Percentiles rank a stretch among this genome's conserved stretches.
Evolutionary conservation across 208 protist genomes (phyloP).

Genomic region (Naegleria gruberi): DNA sequence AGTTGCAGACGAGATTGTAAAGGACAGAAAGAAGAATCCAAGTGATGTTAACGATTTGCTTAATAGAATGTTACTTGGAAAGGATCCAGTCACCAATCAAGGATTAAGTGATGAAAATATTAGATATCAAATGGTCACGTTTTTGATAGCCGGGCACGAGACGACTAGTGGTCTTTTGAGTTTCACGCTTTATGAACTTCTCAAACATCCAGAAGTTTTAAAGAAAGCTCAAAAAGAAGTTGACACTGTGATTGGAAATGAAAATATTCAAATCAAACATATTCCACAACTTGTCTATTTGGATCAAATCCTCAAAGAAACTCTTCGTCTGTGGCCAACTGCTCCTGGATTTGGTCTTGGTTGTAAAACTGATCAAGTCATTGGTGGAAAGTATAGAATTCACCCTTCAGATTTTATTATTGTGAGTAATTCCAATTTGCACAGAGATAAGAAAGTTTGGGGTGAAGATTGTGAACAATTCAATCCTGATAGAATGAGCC

Average conservation of each 20-base stretch:
- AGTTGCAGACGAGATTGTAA: neutral
- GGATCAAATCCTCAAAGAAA: slow-evolving; percentile 2
- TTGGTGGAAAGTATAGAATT: neutral
- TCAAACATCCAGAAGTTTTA: neutral
- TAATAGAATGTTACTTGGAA: neutral
- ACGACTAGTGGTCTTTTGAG: neutral
- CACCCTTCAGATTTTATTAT: neutral
- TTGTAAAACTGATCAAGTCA: neutral
- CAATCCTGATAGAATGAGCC: neutral
- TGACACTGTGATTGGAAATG: neutral
- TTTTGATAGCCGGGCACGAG: neutral
- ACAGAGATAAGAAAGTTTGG: neutral
- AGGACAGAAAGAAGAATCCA: neutral
- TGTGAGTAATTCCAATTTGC: neutral
- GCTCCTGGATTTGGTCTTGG: neutral
- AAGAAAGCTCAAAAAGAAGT: neutral
- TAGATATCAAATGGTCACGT: neutral
- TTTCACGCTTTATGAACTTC: neutral
- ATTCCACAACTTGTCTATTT: neutral
- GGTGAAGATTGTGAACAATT: neutral
- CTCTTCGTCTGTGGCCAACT: slow-evolving; percentile 1
- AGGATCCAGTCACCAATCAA: neutral
- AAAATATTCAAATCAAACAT: neutral
- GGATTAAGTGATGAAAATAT: neutral
- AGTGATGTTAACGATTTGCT: neutral